These are phyloP conservation scores for Sordaria brevicollis DNA, from an alignment of 495 filamentous ascomycete genomes.

Conservation along the genomic window DNA sequence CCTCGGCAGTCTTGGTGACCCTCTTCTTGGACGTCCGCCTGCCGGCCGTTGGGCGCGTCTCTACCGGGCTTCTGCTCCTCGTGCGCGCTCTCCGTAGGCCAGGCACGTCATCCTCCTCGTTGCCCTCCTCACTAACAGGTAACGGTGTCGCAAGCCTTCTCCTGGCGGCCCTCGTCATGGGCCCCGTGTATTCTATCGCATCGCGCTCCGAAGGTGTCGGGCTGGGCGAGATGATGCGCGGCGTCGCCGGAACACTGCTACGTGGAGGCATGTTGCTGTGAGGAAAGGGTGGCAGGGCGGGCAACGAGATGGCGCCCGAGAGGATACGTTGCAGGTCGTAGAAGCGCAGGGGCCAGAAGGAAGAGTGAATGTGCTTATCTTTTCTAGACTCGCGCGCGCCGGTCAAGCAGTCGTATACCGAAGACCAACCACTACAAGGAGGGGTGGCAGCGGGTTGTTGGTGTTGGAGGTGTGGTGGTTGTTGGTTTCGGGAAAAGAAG, in stretches of 20 bases:
- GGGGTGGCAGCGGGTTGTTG: not conserved
- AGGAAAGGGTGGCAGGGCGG: conserved; percentile 36
- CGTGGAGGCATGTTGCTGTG: conserved; percentile 22
- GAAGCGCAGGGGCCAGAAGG: conserved; percentile 34
- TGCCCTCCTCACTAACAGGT: conserved; percentile 26
- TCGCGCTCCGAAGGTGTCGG: conserved; percentile 51
- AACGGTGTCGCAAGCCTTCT: conserved; percentile 33
- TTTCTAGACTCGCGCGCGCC: conserved; percentile 33
- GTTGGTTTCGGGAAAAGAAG: conserved; percentile 9
- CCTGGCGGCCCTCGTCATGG: conserved; percentile 52
- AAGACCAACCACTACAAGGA: not conserved
- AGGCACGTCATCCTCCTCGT: conserved; percentile 19
- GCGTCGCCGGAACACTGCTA: conserved; percentile 44
- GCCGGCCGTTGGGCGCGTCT: conserved; percentile 33
- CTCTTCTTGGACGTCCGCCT: conserved; percentile 32
- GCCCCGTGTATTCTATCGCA: conserved; percentile 44
- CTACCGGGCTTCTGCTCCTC: conserved; percentile 41
- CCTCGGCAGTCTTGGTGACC: conserved; percentile 1
- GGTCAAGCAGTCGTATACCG: not conserved
- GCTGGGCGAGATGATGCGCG: conserved; percentile 62
- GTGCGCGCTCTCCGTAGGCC: conserved; percentile 35
- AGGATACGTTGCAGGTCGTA: conserved; percentile 37
- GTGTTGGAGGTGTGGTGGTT: conserved; percentile 1
- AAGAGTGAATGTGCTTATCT: conserved; percentile 35
- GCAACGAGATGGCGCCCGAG: conserved; percentile 38